phyloP scores from a whole-genome alignment of 805 yeast species.

The Pichia phayaonensis region DNA sequence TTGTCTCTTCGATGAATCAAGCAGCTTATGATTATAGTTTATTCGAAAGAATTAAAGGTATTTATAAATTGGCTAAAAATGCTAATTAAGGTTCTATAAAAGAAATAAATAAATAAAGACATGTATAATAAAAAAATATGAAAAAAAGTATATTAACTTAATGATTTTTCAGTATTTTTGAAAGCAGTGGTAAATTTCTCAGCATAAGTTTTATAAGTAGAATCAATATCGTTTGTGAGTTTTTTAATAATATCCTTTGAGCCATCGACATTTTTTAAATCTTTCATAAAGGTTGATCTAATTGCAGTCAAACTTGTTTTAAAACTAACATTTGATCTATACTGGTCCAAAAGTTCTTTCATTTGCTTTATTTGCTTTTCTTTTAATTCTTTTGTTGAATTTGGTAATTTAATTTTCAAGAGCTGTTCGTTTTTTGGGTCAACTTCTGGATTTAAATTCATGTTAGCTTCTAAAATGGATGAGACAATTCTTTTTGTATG shows the following conservation, averaged over 20 bases:
- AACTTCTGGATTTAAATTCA: conserved; percentile 74
- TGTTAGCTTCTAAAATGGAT: conserved; percentile 56
- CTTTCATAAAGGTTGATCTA: conserved; percentile 52
- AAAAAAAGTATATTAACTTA: conserved; percentile 12
- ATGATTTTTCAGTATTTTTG: conserved; percentile 44
- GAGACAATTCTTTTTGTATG: conserved; percentile 63
- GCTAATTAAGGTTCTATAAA: conserved; percentile 17
- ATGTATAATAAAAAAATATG: neutral
- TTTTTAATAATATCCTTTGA: conserved; percentile 49
- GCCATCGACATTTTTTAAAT: conserved; percentile 38
- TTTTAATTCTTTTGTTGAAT: conserved; percentile 63
- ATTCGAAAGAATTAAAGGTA: conserved; percentile 59
- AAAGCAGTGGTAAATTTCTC: conserved; percentile 49
- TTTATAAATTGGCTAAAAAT: conserved; percentile 46
- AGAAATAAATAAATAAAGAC: neutral
- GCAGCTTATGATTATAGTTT: conserved; percentile 75
- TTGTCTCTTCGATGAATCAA: conserved; percentile 71
- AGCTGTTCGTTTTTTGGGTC: conserved; percentile 68
- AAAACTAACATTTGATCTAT: conserved; percentile 40
- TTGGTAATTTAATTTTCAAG: conserved; percentile 67
- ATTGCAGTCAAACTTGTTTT: conserved; percentile 46
- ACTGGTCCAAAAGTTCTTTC: conserved; percentile 60
- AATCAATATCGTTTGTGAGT: conserved; percentile 56
- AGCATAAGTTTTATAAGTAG: conserved; percentile 55
- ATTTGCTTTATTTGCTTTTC: conserved; percentile 46